Percentiles rank a stretch among this genome's conserved stretches.
These are phyloP conservation scores for Globisporangium barbulae DNA, from an alignment of 352 stramenopile genomes.

Conservation along the genomic window DNA sequence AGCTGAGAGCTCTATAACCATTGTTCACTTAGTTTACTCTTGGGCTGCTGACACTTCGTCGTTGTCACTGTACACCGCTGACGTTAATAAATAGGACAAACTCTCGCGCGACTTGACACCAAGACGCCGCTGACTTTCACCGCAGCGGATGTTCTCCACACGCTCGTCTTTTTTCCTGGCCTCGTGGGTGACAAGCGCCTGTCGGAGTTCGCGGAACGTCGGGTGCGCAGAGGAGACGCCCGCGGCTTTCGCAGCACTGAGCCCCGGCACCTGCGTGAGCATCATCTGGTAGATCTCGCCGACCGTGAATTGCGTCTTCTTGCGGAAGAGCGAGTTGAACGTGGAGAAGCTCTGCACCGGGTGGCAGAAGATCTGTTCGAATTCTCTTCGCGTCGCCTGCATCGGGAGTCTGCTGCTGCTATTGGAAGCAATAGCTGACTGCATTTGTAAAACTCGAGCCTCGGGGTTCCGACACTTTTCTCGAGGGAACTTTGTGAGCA, in stretches of 20 bases:
- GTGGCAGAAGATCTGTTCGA: conserved; percentile 40
- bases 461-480: conserved; percentile 35
- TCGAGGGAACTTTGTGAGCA: conserved; percentile 54
- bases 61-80: conserved; percentile 31
- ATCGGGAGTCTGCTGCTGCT: conserved; percentile 4
- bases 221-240: conserved; percentile 38
- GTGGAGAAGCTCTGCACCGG: conserved; percentile 43
- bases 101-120: conserved; percentile 30
- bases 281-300: conserved; percentile 82
- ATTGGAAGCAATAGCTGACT: background rate
- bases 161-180: conserved; percentile 12
- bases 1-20: conserved; percentile 40
- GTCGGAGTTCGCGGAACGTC: conserved; percentile 49
- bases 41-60: conserved; percentile 1
- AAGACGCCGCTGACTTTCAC: conserved; percentile 47
- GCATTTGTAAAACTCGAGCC: background rate
- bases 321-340: conserved; percentile 78
- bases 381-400: conserved; percentile 10
- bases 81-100: conserved; percentile 33
- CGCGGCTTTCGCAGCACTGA: conserved; percentile 54
- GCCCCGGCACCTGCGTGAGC: conserved; percentile 68
- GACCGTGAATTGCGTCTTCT: conserved; percentile 67
- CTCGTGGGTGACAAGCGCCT: conserved; percentile 24
- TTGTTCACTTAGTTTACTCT: background rate
- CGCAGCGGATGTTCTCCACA: conserved; percentile 44